A percentile compares a stretch with the other conserved stretches of the same genome.
phyloP scores from a whole-genome alignment of 2,329 filamentous ascomycete species.

The Dactylellina cionopaga region DNA sequence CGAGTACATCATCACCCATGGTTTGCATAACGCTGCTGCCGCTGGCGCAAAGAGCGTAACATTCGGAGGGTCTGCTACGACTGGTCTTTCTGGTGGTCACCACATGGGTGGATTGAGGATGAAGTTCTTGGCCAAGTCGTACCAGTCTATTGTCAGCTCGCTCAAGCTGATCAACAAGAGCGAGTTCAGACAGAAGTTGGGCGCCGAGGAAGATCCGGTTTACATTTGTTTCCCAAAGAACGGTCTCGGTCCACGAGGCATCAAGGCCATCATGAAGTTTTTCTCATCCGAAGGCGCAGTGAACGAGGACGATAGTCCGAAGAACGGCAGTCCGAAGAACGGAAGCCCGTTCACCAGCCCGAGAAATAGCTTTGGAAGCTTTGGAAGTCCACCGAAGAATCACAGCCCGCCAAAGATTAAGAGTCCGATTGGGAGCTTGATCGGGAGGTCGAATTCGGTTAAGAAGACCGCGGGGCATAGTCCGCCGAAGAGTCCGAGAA shows the following conservation, averaged over 20 bases:
- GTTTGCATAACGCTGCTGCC: conserved; percentile 71
- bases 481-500: conserved; percentile 31
- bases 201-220: conserved; percentile 81
- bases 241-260: conserved; percentile 81
- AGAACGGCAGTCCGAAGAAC: conserved; percentile 15
- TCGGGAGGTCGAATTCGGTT: conserved; percentile 21
- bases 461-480: conserved; percentile 16
- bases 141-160: conserved; percentile 81
- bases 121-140: conserved; percentile 82
- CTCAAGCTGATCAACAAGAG: conserved; percentile 84
- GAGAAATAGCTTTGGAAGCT: conserved; percentile 39
- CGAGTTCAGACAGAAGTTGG: conserved; percentile 91
- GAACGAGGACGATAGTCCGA: conserved; percentile 26
- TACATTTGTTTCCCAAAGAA: conserved; percentile 91
- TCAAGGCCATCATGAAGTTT: conserved; percentile 87
- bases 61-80: conserved; percentile 84
- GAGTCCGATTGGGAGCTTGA: conserved; percentile 44
- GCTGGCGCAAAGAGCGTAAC: conserved; percentile 75
- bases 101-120: conserved; percentile 83
- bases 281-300: conserved; percentile 47
- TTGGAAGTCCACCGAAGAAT: conserved; percentile 41
- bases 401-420: conserved; percentile 43
- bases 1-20: conserved; percentile 80
- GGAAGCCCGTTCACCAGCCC: conserved; percentile 42
- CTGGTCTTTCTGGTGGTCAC: conserved; percentile 78